Evolutionary conservation across 2,329 filamentous ascomycete species (phyloP), one percentile per base, ranked within the genome.

Genomic region (Xylaria sp.): DNA sequence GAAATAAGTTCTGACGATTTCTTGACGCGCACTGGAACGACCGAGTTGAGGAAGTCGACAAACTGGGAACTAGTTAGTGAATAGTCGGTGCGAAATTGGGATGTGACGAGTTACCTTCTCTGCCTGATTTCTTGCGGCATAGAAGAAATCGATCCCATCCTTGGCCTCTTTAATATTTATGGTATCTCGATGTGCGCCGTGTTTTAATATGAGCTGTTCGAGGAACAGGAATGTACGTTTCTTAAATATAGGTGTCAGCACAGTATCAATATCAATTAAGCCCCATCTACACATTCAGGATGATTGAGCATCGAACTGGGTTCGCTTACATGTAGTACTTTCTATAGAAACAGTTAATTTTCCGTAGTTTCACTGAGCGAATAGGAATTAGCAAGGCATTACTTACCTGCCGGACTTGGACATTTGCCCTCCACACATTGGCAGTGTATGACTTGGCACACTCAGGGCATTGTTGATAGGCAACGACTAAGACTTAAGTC

Each of bases 121-220:
- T 7, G 94, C 95, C 75, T 97, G 92, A 77, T 97, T 99, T 76
- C 93, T 87, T 67, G 92, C 90, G 0, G 93, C 88, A 78, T 96
- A 99, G 86, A 91, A 99, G 80, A 99, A 99, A 51, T 99, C 96
- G 68, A 99, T 90, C 1, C 96, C 96, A 75, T 97, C 94, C 81
- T 94, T 94, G 33, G 93, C 92, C 82, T 99, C 96, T 79, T 97
- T 97, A 83, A 99, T 99, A 80, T 98, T 99, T 81, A 97, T 94
- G 0, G 95, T 96, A 74, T 99, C 94, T 72, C 89, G 88, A 80
- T 97, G 94, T 4, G 95, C 96, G 65, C 89, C 88, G 80, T 98
- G 94, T 85, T 97, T 98, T 75, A 99, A 85, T 75, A 99, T 97
- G 65, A 98, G 86, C 84, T 99, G 95, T 81, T 98, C 96, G 42